Evolutionary conservation across 805 yeast species (phyloP), one percentile per base, ranked within the genome.

Genomic region (Lachancea fermentati): DNA sequence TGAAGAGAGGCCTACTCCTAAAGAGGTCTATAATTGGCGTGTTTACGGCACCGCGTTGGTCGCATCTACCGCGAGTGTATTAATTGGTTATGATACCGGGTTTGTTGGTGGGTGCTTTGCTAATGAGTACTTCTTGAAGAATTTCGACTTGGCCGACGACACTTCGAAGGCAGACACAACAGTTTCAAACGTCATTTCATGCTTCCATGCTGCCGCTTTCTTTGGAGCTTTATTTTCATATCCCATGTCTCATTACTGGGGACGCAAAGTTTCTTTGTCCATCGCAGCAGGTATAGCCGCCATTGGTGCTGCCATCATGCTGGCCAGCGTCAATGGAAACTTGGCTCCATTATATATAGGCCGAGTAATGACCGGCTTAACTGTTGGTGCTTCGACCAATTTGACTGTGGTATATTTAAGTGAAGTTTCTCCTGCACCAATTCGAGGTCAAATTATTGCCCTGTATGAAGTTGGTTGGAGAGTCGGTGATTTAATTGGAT

Each of bases 41-140:
- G 58, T 75, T 34, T 67, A 67, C 34, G 42, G 63, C 19, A 57
- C 68, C 37, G 73, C 77, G 13, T 46, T 71, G 19, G 60, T 71
- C 8, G 73, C 75, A 4, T 68, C 74, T 1, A 58, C 69, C 24
- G 78, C 74, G 5, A 75, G 79, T 11, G 60, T 71, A 17, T 66
- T 71, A 41, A 71, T 74, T 41, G 79, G 79, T 11, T 75, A 75
- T 51, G 80, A 75, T 48, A 70, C 76, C 29, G 78, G 78, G 5
- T 74, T 72, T 54, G 71, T 74, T 36, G 79, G 79, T 8, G 73
- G 75, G n/a, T 69, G 75, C 4, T 68, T 72, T n/a, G 57, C 72
- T 1, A 56, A 75, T 33, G 58, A 52, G 6, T 67, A 75, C 2
- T 75, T 75, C 53, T 51, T 60, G 42, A 37, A 45, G 3, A 76